These are phyloP conservation scores for Penicillium sp. DNA, from an alignment of 2,329 filamentous ascomycete species.

Conservation along the genomic window DNA sequence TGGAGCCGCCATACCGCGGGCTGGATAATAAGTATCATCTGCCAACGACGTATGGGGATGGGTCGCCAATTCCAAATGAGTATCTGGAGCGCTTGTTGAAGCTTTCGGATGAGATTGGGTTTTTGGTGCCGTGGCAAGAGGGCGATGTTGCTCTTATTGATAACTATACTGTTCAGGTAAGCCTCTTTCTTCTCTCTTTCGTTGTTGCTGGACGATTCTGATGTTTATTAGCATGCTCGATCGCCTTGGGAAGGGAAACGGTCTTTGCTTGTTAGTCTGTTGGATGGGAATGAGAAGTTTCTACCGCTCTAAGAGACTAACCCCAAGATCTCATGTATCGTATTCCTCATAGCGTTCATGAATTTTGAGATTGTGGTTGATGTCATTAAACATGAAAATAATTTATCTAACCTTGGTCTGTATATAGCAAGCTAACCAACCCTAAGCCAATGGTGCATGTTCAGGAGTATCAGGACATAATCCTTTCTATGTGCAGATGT, in stretches of 20 bases:
- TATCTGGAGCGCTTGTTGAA: background rate
- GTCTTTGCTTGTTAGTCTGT: background rate
- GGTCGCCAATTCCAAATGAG: background rate
- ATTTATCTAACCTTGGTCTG: too few species aligned
- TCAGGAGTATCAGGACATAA: too few species aligned
- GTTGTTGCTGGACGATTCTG: background rate
- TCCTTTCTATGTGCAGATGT: too few species aligned
- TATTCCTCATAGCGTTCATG: too few species aligned
- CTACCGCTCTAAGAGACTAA: background rate
- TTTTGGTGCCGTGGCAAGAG: background rate
- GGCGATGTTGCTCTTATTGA: background rate
- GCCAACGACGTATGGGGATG: background rate
- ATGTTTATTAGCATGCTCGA: background rate
- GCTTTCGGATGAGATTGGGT: background rate
- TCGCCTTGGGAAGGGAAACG: background rate
- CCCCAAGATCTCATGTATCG: too few species aligned
- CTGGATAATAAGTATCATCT: background rate
- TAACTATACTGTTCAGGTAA: background rate
- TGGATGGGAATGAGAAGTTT: background rate
- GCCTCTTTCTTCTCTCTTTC: background rate
- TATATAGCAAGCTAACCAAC: too few species aligned
- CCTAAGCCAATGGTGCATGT: too few species aligned
- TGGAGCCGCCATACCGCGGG: background rate
- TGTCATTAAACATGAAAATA: too few species aligned
- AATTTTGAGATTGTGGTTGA: too few species aligned